Conservation (phyloP, 202 grass and related monocot genomes). For the Alloteropsis angusta region DNA sequence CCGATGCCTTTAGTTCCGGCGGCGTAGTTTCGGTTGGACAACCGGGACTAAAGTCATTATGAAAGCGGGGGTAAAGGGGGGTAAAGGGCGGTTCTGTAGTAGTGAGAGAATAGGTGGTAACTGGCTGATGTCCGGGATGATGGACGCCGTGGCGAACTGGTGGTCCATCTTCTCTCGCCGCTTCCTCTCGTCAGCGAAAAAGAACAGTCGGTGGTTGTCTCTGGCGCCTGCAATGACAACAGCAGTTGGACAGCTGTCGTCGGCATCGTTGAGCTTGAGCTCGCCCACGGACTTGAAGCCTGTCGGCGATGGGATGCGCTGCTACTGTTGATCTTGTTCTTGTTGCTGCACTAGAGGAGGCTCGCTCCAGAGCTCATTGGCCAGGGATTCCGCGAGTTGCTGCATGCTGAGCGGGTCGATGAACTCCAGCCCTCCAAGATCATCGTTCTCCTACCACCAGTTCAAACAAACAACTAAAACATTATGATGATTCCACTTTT, state of each 20-base stretch:
- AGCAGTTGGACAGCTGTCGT: neutral
- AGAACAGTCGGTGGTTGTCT: neutral
- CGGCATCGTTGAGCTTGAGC: too few relatives aligned
- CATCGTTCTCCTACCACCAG: neutral
- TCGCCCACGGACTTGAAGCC: neutral
- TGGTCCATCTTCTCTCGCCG: too few relatives aligned
- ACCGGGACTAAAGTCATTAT: too few relatives aligned
- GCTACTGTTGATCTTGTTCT: neutral
- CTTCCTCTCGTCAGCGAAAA: neutral
- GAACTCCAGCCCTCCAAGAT: neutral
- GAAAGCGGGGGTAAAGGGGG: too few relatives aligned
- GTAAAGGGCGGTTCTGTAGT: too few relatives aligned
- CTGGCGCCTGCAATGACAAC: neutral
- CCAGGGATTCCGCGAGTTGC: slow-evolving; percentile 19
- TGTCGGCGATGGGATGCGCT: neutral
- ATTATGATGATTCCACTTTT: neutral
- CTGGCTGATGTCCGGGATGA: too few relatives aligned
- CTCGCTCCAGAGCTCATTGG: slow-evolving; percentile 1
- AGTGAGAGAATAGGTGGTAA: too few relatives aligned
- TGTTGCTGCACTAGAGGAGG: neutral
- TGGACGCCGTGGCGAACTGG: too few relatives aligned
- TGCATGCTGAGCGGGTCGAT: slow-evolving; percentile 22
- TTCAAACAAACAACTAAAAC: neutral
- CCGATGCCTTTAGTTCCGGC: too few relatives aligned
- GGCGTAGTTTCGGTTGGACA: too few relatives aligned